phyloP scores from a whole-genome alignment of 2,329 filamentous ascomycete genomes.

The Bipolaris zeicola region DNA sequence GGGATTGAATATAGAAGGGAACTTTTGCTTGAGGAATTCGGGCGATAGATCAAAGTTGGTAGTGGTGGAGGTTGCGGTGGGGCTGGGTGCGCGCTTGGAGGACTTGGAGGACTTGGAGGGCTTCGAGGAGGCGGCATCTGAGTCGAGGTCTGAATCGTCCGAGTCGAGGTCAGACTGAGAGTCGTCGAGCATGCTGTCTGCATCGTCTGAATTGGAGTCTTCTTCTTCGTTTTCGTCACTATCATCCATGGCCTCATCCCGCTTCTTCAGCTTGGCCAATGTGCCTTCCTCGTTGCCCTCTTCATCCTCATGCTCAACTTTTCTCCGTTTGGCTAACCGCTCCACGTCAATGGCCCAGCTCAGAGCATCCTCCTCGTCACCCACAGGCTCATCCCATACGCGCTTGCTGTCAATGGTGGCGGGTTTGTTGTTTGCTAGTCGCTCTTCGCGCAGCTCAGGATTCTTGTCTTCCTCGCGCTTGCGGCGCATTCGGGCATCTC shows the following conservation, averaged over 20 bases:
- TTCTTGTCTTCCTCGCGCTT: constrained; percentile 87
- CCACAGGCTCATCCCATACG: constrained; percentile 73
- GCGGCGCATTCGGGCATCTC: constrained; percentile 75
- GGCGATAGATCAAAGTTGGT: constrained; percentile 66
- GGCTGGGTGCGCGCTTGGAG: constrained; percentile 60
- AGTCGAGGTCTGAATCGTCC: constrained; percentile 54
- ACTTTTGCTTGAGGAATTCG: constrained; percentile 64
- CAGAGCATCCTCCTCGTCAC: constrained; percentile 51
- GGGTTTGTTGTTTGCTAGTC: constrained; percentile 79
- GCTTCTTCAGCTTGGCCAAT: constrained; percentile 41
- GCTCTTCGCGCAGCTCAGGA: constrained; percentile 73
- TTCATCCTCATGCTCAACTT: constrained; percentile 46
- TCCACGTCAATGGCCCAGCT: constrained; percentile 54
- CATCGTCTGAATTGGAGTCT: constrained; percentile 31
- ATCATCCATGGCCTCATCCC: constrained; percentile 25
- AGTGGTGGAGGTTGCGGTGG: constrained; percentile 58
- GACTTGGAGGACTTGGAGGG: constrained; percentile 48
- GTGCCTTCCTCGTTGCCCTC: constrained; percentile 38
- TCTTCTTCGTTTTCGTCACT: constrained; percentile 5
- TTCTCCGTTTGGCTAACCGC: constrained; percentile 52
- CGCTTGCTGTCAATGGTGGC: constrained; percentile 55
- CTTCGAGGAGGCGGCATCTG: constrained; percentile 55
- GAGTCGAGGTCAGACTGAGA: constrained; percentile 53
- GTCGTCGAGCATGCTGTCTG: constrained; percentile 75
- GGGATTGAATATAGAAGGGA: constrained; percentile 63